Evolutionary conservation across 2,329 filamentous ascomycete species (phyloP).

Genomic region (Cryphonectria naterciae): DNA sequence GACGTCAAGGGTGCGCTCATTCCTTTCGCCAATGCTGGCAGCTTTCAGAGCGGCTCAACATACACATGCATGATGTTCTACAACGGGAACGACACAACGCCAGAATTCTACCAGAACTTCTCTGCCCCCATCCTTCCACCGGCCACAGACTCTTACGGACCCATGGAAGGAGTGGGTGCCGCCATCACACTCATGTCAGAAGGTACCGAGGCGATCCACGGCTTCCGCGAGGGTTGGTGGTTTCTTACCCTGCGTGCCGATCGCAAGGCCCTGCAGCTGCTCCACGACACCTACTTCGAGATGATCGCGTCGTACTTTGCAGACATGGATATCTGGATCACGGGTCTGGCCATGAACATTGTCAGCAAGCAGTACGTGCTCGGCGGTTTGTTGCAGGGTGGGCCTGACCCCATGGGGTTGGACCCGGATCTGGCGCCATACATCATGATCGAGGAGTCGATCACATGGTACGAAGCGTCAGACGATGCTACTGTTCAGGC

Average conservation of each 20-base stretch:
- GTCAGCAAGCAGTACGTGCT: slow-evolving; percentile 7
- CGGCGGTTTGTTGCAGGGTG: not conserved
- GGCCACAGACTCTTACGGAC: not conserved
- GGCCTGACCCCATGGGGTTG: slow-evolving; percentile 1
- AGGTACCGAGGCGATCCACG: not conserved
- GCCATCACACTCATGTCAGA: not conserved
- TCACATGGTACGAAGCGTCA: slow-evolving; percentile 8
- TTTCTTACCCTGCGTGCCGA: slow-evolving; percentile 12
- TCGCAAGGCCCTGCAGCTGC: slow-evolving; percentile 12
- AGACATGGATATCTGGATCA: slow-evolving; percentile 12
- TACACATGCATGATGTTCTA: slow-evolving; percentile 19
- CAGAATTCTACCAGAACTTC: slow-evolving; percentile 16
- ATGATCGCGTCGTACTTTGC: slow-evolving; percentile 13
- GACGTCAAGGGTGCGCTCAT: slow-evolving; percentile 19
- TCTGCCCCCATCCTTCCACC: not conserved
- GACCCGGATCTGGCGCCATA: slow-evolving; percentile 2
- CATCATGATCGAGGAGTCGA: slow-evolving; percentile 15
- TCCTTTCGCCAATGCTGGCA: slow-evolving; percentile 1
- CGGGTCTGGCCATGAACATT: slow-evolving; percentile 12
- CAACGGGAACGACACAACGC: slow-evolving; percentile 17
- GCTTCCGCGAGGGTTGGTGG: slow-evolving; percentile 10
- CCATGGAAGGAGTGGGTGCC: slow-evolving; percentile 2
- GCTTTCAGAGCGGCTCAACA: not conserved
- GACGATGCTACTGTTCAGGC: slow-evolving; percentile 12
- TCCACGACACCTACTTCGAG: slow-evolving; percentile 20